phyloP scores from a whole-genome alignment of 495 filamentous ascomycete genomes.

The Physcia stellaris region DNA sequence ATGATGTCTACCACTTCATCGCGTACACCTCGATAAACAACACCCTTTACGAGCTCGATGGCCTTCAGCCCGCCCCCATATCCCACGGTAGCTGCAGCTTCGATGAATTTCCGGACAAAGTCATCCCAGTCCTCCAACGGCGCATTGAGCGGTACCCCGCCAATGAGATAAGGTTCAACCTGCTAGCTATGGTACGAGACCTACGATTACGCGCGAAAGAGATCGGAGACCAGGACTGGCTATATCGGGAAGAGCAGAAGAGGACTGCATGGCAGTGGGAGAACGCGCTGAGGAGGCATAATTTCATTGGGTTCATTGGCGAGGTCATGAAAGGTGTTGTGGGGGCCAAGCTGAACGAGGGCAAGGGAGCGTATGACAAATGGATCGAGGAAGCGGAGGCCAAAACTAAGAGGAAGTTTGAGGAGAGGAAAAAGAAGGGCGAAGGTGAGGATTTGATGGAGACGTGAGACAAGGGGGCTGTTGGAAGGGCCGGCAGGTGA shows the following conservation, averaged over 20 bases:
- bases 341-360: slow-evolving; percentile 46
- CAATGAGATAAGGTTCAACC: slow-evolving; percentile 85
- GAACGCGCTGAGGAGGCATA: slow-evolving; percentile 83
- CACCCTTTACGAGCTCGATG: slow-evolving; percentile 89
- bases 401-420: slow-evolving; percentile 58
- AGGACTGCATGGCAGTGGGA: slow-evolving; percentile 83
- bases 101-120: slow-evolving; percentile 60
- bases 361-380: slow-evolving; percentile 48
- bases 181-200: slow-evolving; percentile 84
- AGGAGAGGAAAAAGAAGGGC: too few species aligned
- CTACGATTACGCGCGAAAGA: slow-evolving; percentile 59
- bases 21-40: slow-evolving; percentile 77
- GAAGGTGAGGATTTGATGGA: too few species aligned
- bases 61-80: slow-evolving; percentile 83
- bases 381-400: slow-evolving; percentile 74
- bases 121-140: slow-evolving; percentile 75
- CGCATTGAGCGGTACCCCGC: slow-evolving; percentile 76
- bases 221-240: slow-evolving; percentile 65
- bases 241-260: slow-evolving; percentile 75
- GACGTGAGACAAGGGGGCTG: too few species aligned
- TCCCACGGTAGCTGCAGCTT: slow-evolving; percentile 61
- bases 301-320: slow-evolving; percentile 91
- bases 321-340: slow-evolving; percentile 84
- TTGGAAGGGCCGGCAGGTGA: too few species aligned
- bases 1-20: slow-evolving; percentile 97